phyloP scores from a whole-genome alignment of 2,329 filamentous ascomycete species.

The Hysterium pulicare region DNA sequence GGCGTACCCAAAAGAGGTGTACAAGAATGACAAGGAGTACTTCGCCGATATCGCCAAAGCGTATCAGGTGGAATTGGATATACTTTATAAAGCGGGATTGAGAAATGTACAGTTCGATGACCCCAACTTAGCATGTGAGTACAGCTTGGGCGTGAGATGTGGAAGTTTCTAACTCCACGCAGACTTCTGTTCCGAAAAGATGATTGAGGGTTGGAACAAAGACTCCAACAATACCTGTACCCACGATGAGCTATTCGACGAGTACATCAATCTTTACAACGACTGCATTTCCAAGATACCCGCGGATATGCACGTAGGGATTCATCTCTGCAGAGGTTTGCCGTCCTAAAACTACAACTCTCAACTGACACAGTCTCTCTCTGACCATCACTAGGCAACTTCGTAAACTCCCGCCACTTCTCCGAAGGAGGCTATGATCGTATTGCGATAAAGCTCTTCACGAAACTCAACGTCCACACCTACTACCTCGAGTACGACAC shows the following conservation, averaged over 20 bases:
- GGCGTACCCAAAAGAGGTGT: constrained; percentile 40
- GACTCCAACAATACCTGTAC: constrained; percentile 64
- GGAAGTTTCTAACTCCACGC: not conserved
- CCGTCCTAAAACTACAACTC: too few species aligned
- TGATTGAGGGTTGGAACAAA: constrained; percentile 40
- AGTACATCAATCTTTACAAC: constrained; percentile 73
- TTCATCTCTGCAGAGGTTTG: constrained; percentile 61
- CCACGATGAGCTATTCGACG: constrained; percentile 65
- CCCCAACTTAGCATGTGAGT: constrained; percentile 41
- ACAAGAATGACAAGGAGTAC: constrained; percentile 41
- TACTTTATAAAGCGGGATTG: constrained; percentile 43
- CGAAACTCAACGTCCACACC: constrained; percentile 23
- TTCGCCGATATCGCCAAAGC: constrained; percentile 42
- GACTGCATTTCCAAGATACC: constrained; percentile 61
- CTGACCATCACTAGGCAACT: constrained; percentile 31
- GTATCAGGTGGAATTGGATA: constrained; percentile 42
- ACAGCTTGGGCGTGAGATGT: not conserved
- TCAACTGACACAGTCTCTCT: not conserved
- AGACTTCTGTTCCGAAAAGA: constrained; percentile 34
- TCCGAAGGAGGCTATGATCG: constrained; percentile 43
- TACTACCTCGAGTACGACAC: constrained; percentile 42
- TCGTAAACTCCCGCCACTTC: constrained; percentile 41
- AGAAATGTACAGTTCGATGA: constrained; percentile 45
- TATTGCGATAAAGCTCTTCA: constrained; percentile 36
- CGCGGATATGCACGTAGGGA: constrained; percentile 67